These are phyloP conservation scores for Trichophyton schoenleinii DNA, from an alignment of 2,329 filamentous ascomycete species.

Conservation along the genomic window DNA sequence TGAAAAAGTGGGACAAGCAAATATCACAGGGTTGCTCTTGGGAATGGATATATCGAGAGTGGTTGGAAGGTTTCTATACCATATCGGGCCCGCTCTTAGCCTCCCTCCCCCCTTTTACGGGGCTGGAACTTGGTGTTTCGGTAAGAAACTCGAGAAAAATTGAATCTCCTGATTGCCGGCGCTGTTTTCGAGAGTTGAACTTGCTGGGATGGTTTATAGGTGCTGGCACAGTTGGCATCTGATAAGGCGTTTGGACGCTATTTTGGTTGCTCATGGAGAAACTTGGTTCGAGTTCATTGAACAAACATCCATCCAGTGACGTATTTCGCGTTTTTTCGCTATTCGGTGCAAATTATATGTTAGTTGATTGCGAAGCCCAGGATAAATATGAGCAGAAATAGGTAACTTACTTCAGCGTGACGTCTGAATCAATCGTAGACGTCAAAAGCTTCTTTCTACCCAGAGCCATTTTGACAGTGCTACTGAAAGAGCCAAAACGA, in stretches of 20 bases:
- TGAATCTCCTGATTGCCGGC: neutral
- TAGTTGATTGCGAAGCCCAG: neutral
- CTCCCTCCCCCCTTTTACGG: neutral
- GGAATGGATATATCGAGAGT: neutral
- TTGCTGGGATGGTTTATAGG: neutral
- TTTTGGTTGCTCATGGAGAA: neutral
- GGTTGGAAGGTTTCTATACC: neutral
- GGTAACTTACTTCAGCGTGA: neutral
- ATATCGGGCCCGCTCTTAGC: neutral
- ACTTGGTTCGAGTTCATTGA: neutral
- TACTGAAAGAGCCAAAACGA: conserved; percentile 18
- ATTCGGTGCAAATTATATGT: neutral
- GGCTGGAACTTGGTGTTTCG: neutral
- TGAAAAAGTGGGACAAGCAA: neutral
- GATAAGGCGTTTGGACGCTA: neutral
- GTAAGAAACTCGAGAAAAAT: neutral
- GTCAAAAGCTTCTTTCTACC: neutral
- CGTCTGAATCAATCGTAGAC: neutral
- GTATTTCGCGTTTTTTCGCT: neutral
- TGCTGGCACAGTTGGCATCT: neutral
- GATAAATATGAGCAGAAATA: too few species aligned
- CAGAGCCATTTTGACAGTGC: conserved; percentile 15
- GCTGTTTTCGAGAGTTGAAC: neutral
- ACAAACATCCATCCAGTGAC: neutral
- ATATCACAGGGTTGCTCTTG: neutral